These are phyloP conservation scores for Penicillium coffeae DNA, from an alignment of 495 filamentous ascomycete genomes.

Conservation along the genomic window DNA sequence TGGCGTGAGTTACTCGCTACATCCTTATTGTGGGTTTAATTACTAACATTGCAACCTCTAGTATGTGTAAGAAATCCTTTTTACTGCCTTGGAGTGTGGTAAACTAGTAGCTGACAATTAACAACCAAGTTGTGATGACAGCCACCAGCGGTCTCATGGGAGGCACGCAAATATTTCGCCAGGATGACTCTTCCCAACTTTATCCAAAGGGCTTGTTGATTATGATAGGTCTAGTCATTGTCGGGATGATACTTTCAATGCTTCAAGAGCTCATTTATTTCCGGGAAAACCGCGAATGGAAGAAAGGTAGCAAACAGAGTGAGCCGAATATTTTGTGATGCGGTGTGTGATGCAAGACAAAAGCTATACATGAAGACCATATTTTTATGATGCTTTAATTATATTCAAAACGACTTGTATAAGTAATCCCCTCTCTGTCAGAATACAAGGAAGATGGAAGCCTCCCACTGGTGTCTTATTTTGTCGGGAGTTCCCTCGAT, in stretches of 20 bases:
- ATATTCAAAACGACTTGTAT: no score
- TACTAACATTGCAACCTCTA: slow-evolving; percentile 3
- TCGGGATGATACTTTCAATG: slow-evolving; percentile 12
- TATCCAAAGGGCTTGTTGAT: slow-evolving; percentile 22
- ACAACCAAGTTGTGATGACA: slow-evolving; percentile 24
- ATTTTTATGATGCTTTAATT: no score
- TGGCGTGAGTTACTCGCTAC: slow-evolving; percentile 23
- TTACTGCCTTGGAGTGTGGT: background rate
- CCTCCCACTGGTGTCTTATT: no score
- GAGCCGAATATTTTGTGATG: no score
- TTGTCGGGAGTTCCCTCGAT: no score
- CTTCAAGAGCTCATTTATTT: slow-evolving; percentile 9
- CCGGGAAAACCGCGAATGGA: no score
- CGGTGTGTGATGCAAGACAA: no score
- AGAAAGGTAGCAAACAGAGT: no score
- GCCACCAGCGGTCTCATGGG: slow-evolving; percentile 29
- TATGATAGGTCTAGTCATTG: slow-evolving; percentile 19
- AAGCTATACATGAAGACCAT: no score
- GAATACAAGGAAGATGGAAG: no score
- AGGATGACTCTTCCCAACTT: slow-evolving; percentile 15
- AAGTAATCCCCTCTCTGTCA: no score
- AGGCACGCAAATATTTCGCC: slow-evolving; percentile 29
- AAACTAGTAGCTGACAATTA: slow-evolving; percentile 2
- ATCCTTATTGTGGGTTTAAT: background rate
- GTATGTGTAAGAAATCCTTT: no score